Evolutionary conservation across 169 alveolate species (phyloP).

Genomic region (Plasmodium cynomolgi): DNA sequence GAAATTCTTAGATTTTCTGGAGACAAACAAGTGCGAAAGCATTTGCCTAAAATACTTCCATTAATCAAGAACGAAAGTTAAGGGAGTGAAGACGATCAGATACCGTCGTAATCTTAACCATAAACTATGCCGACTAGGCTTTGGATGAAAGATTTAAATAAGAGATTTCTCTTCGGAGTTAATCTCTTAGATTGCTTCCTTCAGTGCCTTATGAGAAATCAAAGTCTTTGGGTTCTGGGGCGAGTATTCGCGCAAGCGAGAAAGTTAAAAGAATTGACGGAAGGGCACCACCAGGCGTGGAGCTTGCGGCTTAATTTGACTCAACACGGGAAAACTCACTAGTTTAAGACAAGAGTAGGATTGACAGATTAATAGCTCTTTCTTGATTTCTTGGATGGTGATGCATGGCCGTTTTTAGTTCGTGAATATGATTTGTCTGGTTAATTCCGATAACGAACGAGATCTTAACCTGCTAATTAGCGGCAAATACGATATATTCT

Average conservation of each 20-base stretch:
- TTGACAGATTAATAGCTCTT: slow-evolving; percentile 92
- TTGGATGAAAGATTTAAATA: slow-evolving; percentile 54
- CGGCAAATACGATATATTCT: slow-evolving; percentile 51
- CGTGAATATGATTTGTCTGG: slow-evolving; percentile 86
- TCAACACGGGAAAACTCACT: slow-evolving; percentile 93
- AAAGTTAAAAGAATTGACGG: slow-evolving; percentile 94
- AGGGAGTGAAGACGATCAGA: slow-evolving; percentile 94
- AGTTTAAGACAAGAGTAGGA: slow-evolving; percentile 92
- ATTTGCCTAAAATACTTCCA: slow-evolving; percentile 92
- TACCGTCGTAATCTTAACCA: slow-evolving; percentile 94
- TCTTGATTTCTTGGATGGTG: slow-evolving; percentile 93
- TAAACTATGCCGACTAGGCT: slow-evolving; percentile 92
- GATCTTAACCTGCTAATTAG: slow-evolving; percentile 95
- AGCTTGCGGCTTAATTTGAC: slow-evolving; percentile 95
- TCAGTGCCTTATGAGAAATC: slow-evolving; percentile 93
- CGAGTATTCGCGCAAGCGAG: slow-evolving; percentile 97
- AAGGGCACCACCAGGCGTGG: slow-evolving; percentile 95
- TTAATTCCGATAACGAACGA: slow-evolving; percentile 92
- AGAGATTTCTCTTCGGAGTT: background rate
- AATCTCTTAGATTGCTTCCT: slow-evolving; percentile 64
- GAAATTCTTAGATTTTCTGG: slow-evolving; percentile 92
- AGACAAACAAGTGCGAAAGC: slow-evolving; percentile 94
- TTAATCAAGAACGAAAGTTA: slow-evolving; percentile 93
- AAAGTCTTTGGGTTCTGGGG: slow-evolving; percentile 95
- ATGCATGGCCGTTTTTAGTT: slow-evolving; percentile 94